Evolutionary conservation across 2,329 filamentous ascomycete genomes (phyloP).

Genomic region (Colletotrichum somersetense): DNA sequence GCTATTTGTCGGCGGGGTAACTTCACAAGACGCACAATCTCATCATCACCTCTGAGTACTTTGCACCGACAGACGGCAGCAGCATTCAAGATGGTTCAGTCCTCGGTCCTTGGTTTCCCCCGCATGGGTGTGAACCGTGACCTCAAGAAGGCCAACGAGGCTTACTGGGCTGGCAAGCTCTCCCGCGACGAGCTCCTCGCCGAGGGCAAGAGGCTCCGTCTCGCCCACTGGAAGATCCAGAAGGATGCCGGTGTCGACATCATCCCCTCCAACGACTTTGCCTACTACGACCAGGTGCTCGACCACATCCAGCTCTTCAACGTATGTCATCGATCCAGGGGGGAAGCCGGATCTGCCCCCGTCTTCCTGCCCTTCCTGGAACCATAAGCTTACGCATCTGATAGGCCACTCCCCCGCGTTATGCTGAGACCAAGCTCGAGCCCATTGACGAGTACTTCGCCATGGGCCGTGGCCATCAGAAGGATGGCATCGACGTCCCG

Average conservation of each 20-base stretch:
- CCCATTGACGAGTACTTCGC: conserved; percentile 97
- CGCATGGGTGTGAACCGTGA: conserved; percentile 99
- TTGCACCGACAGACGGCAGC: conserved; percentile 47
- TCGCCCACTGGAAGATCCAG: conserved; percentile 99
- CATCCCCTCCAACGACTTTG: conserved; percentile 99
- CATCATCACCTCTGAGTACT: conserved; percentile 32
- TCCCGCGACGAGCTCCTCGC: conserved; percentile 89
- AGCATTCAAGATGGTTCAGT: conserved; percentile 70
- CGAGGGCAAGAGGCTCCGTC: conserved; percentile 96
- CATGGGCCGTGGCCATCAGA: conserved; percentile 99
- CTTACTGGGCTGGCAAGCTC: conserved; percentile 96
- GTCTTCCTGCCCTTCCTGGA: background rate
- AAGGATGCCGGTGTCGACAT: conserved; percentile 97
- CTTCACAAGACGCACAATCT: conserved; percentile 19
- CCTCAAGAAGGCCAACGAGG: conserved; percentile 99
- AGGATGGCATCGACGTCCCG: conserved; percentile 92
- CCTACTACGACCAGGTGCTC: conserved; percentile 97
- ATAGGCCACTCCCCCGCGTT: conserved; percentile 92
- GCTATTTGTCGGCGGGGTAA: conserved; percentile 38
- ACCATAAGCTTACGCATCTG: conserved; percentile 23
- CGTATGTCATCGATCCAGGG: conserved; percentile 66
- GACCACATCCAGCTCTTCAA: conserved; percentile 98
- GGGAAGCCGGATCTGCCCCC: background rate
- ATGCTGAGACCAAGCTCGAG: conserved; percentile 90
- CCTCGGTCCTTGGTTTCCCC: conserved; percentile 95